Conservation (phyloP, 345 rosid species). For the Bruguiera gymnorhiza region DNA sequence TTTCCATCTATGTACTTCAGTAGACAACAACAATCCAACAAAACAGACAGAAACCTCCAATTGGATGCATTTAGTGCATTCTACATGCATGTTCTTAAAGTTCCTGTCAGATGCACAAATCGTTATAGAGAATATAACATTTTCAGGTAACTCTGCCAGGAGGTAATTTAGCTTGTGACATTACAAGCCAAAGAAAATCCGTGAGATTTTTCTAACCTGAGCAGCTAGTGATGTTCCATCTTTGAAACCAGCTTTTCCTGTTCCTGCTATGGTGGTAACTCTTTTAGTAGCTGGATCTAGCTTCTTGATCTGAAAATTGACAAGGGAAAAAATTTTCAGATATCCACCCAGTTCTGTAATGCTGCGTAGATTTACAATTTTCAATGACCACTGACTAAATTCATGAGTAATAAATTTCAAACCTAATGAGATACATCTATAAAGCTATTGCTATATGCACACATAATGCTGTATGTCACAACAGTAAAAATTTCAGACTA, state of each 20-base stretch:
- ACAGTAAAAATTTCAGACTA: not conserved
- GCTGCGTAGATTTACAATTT: not conserved
- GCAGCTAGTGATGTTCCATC: slow-evolving; percentile 67
- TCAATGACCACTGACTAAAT: not conserved
- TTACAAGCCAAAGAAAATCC: not conserved
- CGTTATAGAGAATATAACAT: not conserved
- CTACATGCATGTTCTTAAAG: too few species aligned
- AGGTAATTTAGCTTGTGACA: not conserved
- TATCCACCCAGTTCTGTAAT: not conserved
- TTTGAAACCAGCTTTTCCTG: slow-evolving; percentile 92
- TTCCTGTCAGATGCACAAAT: too few species aligned
- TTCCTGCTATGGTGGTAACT: slow-evolving; percentile 78
- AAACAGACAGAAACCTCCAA: not conserved
- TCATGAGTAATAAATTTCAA: not conserved
- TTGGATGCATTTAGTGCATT: too few species aligned
- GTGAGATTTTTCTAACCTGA: slow-evolving; percentile 49
- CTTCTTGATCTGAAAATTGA: slow-evolving; percentile 67
- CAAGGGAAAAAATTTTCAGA: slow-evolving; percentile 4
- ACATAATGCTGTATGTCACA: not conserved
- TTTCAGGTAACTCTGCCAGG: not conserved
- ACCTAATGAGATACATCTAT: not conserved
- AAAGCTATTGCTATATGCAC: not conserved
- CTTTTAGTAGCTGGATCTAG: slow-evolving; percentile 69
- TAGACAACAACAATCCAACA: not conserved
- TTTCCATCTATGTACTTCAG: not conserved